A percentile compares a stretch with the other conserved stretches of the same genome.
Evolutionary conservation across 768 basidiomycete species (phyloP).

Genomic region (Hydnomerulius pinastri): DNA sequence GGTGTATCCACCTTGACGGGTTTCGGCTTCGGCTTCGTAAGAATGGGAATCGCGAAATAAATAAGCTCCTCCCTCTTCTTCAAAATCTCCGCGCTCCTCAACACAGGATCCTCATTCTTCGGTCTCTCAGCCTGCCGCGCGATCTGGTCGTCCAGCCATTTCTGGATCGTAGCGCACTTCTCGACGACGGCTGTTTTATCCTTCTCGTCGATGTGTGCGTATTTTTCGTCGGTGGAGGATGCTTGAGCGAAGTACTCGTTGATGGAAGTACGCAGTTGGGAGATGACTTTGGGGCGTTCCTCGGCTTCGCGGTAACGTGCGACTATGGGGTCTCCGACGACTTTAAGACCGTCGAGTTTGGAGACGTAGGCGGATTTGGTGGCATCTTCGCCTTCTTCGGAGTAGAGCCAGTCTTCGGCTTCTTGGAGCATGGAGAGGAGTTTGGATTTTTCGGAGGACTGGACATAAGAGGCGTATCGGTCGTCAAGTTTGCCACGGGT

Average conservation of each 20-base stretch:
- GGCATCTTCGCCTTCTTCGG: conserved; percentile 94
- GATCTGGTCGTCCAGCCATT: conserved; percentile 95
- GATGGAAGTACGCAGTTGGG: conserved; percentile 82
- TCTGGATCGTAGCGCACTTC: conserved; percentile 84
- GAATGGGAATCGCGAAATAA: conserved; percentile 86
- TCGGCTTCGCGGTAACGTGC: conserved; percentile 83
- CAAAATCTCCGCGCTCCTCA: conserved; percentile 78
- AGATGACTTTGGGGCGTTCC: conserved; percentile 70
- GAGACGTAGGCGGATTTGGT: conserved; percentile 92
- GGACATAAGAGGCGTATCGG: conserved; percentile 76
- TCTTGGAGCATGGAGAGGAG: conserved; percentile 70
- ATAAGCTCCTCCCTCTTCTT: conserved; percentile 94
- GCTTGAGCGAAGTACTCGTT: conserved; percentile 86
- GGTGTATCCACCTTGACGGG: conserved; percentile 56
- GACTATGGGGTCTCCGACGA: conserved; percentile 83
- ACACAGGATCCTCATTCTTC: conserved; percentile 86
- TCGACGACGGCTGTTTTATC: conserved; percentile 87
- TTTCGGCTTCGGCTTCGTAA: conserved; percentile 93
- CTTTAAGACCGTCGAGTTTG: conserved; percentile 82
- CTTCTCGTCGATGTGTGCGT: conserved; percentile 86
- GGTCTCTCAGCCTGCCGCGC: conserved; percentile 83
- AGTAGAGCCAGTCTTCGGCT: conserved; percentile 97
- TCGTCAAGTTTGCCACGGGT: conserved; percentile 91
- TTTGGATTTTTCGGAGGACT: conserved; percentile 73
- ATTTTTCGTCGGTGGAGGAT: conserved; percentile 82